Percentiles rank a stretch among this genome's conserved stretches.
Evolutionary conservation across 2,329 filamentous ascomycete species (phyloP).

Genomic region (Sarocladiaceae sp.): DNA sequence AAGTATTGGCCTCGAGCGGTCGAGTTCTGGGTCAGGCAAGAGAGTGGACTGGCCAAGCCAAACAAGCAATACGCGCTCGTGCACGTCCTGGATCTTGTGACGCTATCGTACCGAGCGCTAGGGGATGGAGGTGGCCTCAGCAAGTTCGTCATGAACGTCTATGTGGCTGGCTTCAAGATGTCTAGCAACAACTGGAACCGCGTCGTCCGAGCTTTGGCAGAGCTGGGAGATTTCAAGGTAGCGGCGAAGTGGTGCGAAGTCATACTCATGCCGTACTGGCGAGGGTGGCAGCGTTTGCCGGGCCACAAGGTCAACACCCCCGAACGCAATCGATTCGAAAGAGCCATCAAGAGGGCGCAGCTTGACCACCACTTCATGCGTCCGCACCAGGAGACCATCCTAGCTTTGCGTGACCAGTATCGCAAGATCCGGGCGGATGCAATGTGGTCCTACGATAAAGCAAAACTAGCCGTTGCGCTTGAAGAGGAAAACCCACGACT

Average conservation of each 20-base stretch:
- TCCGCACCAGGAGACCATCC: constrained; percentile 32
- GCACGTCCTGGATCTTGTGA: constrained; percentile 43
- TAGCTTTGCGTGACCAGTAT: constrained; percentile 43
- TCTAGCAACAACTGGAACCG: constrained; percentile 77
- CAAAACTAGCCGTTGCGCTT: constrained; percentile 31
- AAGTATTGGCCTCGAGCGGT: constrained; percentile 49
- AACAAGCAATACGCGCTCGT: constrained; percentile 47
- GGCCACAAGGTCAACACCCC: constrained; percentile 22
- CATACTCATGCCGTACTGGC: constrained; percentile 72
- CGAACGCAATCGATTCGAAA: constrained; percentile 2
- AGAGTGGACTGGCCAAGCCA: constrained; percentile 23
- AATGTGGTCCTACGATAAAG: constrained; percentile 41
- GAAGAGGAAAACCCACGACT: constrained; percentile 33
- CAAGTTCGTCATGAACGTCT: constrained; percentile 47
- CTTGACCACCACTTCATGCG: constrained; percentile 29
- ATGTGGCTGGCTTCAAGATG: constrained; percentile 62
- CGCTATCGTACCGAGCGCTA: constrained; percentile 34
- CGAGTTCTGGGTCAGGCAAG: constrained; percentile 17
- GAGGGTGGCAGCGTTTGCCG: constrained; percentile 54
- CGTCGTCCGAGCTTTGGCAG: constrained; percentile 62
- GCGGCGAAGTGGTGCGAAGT: constrained; percentile 72
- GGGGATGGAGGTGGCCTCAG: constrained; percentile 40
- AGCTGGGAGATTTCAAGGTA: constrained; percentile 50
- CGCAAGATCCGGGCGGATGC: constrained; percentile 40
- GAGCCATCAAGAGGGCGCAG: constrained; percentile 20